Evolutionary conservation across 2,329 filamentous ascomycete species (phyloP).

Genomic region (Periconia sp.): DNA sequence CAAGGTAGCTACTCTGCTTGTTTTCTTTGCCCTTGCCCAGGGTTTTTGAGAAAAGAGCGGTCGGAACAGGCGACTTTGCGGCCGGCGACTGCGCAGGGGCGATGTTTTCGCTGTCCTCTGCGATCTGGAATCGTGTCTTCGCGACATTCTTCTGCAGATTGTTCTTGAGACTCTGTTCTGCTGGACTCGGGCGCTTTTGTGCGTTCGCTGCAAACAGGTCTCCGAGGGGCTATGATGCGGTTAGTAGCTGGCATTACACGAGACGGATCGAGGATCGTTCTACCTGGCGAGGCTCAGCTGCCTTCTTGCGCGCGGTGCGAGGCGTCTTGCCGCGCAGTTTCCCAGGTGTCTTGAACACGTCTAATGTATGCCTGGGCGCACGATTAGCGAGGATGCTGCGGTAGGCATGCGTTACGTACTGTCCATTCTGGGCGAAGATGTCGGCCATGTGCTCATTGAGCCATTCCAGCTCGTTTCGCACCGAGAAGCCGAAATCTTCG

Average conservation of each 20-base stretch:
- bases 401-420: conserved; percentile 65
- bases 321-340: conserved; percentile 84
- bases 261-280: conserved; percentile 51
- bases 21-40: conserved; percentile 38
- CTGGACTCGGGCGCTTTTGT: conserved; percentile 57
- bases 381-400: conserved; percentile 29
- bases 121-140: conserved; percentile 66
- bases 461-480: conserved; percentile 95
- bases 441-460: conserved; percentile 98
- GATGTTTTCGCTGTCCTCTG: conserved; percentile 58
- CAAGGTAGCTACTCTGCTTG: conserved; percentile 25
- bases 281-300: conserved; percentile 68
- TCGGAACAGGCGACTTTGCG: conserved; percentile 32
- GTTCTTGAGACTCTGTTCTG: conserved; percentile 58
- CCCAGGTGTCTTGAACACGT: conserved; percentile 94
- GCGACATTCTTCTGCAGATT: conserved; percentile 60
- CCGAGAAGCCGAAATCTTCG: conserved; percentile 92
- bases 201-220: conserved; percentile 55
- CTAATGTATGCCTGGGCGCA: conserved; percentile 77
- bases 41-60: conserved; percentile 34
- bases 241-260: conserved; percentile 25
- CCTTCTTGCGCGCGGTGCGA: conserved; percentile 68
- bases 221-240: conserved; percentile 50
- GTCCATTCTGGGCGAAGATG: conserved; percentile 84
- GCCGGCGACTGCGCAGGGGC: conserved; percentile 28